Percentiles rank a stretch among this genome's conserved stretches.
Evolutionary conservation across 805 yeast genomes (phyloP).

Genomic region (Yarrowia sp.): DNA sequence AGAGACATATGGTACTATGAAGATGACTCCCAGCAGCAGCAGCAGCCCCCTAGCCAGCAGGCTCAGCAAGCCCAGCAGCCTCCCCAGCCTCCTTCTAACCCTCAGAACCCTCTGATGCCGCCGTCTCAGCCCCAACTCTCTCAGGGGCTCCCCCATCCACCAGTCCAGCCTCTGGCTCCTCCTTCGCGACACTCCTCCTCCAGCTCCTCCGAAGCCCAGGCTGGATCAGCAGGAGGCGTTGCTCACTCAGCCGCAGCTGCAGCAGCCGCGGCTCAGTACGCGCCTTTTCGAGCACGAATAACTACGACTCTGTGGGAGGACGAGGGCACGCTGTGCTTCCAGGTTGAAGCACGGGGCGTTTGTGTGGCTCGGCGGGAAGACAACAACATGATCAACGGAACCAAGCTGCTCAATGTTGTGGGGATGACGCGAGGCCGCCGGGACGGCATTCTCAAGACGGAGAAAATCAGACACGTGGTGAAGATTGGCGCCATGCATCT

Average conservation of each 20-base stretch:
- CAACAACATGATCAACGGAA: slow-evolving; percentile 83
- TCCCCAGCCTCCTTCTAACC: background rate
- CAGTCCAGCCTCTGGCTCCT: background rate
- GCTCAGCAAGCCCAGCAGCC: background rate
- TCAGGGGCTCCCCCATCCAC: background rate
- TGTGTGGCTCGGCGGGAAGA: slow-evolving; percentile 83
- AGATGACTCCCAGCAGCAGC: slow-evolving; percentile 9
- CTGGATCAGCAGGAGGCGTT: background rate
- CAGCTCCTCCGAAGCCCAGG: background rate
- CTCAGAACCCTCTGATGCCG: slow-evolving; percentile 2
- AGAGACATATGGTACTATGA: slow-evolving; percentile 25
- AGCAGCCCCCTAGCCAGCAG: background rate
- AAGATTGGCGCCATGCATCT: slow-evolving; percentile 85
- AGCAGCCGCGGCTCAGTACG: slow-evolving; percentile 15
- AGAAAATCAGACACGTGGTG: slow-evolving; percentile 74
- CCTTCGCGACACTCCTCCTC: slow-evolving; percentile 11
- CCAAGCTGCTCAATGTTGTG: slow-evolving; percentile 77
- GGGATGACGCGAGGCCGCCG: slow-evolving; percentile 85
- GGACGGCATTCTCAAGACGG: slow-evolving; percentile 82
- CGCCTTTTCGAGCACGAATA: slow-evolving; percentile 48
- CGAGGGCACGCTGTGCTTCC: slow-evolving; percentile 79
- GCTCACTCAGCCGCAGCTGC: background rate
- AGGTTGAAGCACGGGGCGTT: slow-evolving; percentile 77
- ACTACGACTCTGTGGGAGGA: slow-evolving; percentile 89
- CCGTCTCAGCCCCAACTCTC: slow-evolving; percentile 8